Evolutionary conservation across 2,329 filamentous ascomycete species (phyloP), one percentile per base, ranked within the genome.

Genomic region (Fusarium tanahbumbuense): DNA sequence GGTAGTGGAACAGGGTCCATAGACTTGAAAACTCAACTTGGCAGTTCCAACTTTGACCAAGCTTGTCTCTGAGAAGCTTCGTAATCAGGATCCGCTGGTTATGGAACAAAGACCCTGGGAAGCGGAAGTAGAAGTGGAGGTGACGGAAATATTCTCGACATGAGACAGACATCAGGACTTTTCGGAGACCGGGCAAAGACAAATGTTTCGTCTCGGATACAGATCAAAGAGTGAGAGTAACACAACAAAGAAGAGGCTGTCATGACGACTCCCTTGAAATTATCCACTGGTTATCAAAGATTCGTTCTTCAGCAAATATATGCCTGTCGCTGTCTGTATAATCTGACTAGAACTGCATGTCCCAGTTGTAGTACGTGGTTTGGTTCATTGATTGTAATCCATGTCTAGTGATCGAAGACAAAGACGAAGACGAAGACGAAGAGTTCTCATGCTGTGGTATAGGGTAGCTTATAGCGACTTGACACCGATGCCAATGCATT

Each of bases 231-330:
- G 44, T 28, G 41, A 28, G 40, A 53, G 15, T 18, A 40, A 23
- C 28, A 47, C 13, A 54, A 44, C 22, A 53, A 47, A 50, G 10
- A 53, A 16, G 60, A 53, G 20, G 45, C 56, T 67, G 56, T 49
- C 56, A 54, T 56, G 53, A 37, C 49, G 56, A 54, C 53, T 70
- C 62, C 53, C 61, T 59, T 40, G 20, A 18, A 2, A 55, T 42
- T 28, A 37, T 20, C 27, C 49, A 23, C 41, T 53, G 23, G 10
- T 13, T 41, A 25, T 10, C 6, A 18, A 22, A 23, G 18, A 34
- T 13, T 52, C 56, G 40, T 46, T 44, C 25, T 55, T 57, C 10
- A 41, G 16, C 50, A 40, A 41, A 57, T 57, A 16, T 27, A 41
- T 57, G 20, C 22, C 22, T 23, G 32, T n/a, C 15, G n/a, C 32